Conservation (phyloP, 2,329 filamentous ascomycete species). For the Exophiala sp. region DNA sequence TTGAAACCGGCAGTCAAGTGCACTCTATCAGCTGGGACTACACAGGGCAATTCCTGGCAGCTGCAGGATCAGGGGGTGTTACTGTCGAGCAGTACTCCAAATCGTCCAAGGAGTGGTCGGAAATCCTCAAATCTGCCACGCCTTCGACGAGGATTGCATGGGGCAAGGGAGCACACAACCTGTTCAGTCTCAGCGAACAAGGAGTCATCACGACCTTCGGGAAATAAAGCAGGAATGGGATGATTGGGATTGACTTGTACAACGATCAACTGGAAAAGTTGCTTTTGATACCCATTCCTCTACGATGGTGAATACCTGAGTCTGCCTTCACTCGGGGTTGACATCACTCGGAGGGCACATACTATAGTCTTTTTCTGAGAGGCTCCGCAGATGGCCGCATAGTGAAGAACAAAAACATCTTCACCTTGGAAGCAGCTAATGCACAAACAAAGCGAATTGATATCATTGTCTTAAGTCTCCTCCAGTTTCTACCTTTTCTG, state of each 20-base stretch:
- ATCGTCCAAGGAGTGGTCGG: constrained; percentile 80
- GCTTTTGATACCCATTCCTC: constrained; percentile 13
- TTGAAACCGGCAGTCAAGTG: constrained; percentile 73
- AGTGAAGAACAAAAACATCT: too few species aligned
- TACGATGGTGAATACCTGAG: too few species aligned
- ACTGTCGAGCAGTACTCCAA: constrained; percentile 90
- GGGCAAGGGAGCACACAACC: constrained; percentile 69
- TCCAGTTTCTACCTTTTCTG: too few species aligned
- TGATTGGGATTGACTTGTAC: constrained; percentile 1
- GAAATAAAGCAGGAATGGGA: constrained; percentile 1
- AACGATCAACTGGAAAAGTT: constrained; percentile 2
- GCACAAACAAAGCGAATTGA: too few species aligned
- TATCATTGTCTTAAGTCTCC: too few species aligned
- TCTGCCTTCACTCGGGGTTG: too few species aligned
- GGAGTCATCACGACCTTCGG: constrained; percentile 60
- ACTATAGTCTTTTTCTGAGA: too few species aligned
- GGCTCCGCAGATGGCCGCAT: too few species aligned
- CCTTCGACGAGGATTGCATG: constrained; percentile 71
- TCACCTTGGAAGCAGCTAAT: too few species aligned
- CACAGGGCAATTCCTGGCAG: constrained; percentile 86
- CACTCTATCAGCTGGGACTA: constrained; percentile 85
- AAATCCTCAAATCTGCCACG: constrained; percentile 73
- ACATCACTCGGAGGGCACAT: too few species aligned
- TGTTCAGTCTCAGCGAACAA: constrained; percentile 71
- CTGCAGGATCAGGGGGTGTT: constrained; percentile 73